These are phyloP conservation scores for Schizothecium vesticola DNA, from an alignment of 495 filamentous ascomycete species.

Conservation along the genomic window DNA sequence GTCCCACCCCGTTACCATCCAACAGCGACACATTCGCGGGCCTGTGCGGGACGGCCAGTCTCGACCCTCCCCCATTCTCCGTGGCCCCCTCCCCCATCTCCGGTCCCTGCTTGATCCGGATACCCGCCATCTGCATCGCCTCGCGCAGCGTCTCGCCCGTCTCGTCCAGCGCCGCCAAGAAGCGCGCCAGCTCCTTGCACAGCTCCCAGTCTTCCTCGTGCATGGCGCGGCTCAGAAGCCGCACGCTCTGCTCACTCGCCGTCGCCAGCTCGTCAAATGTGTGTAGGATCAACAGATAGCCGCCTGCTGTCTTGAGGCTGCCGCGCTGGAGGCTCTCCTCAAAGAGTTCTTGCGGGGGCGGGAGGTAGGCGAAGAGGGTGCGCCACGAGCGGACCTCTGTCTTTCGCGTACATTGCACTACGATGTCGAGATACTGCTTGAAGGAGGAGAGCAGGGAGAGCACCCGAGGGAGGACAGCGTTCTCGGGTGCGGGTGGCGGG, in stretches of 20 bases:
- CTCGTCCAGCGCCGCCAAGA: constrained; percentile 86
- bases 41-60: constrained; percentile 46
- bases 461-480: constrained; percentile 77
- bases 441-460: constrained; percentile 88
- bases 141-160: constrained; percentile 75
- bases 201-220: constrained; percentile 90
- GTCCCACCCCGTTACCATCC: neutral
- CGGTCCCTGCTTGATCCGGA: constrained; percentile 40
- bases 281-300: constrained; percentile 93
- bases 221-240: constrained; percentile 76
- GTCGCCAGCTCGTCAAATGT: constrained; percentile 82
- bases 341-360: constrained; percentile 83
- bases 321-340: constrained; percentile 81
- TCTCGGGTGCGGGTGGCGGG: constrained; percentile 56
- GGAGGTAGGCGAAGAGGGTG: constrained; percentile 84
- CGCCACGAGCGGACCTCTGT: constrained; percentile 94
- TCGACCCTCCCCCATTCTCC: constrained; percentile 42
- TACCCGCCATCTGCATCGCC: constrained; percentile 67
- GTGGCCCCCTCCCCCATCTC: constrained; percentile 29
- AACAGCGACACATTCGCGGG: constrained; percentile 26
- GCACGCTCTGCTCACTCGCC: constrained; percentile 73
- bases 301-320: constrained; percentile 90
- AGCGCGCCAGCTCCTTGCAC: constrained; percentile 89
- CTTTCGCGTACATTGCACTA: constrained; percentile 96
- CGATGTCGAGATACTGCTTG: constrained; percentile 83